Conservation (phyloP, 768 basidiomycete species). For the Trametes coccinea region DNA sequence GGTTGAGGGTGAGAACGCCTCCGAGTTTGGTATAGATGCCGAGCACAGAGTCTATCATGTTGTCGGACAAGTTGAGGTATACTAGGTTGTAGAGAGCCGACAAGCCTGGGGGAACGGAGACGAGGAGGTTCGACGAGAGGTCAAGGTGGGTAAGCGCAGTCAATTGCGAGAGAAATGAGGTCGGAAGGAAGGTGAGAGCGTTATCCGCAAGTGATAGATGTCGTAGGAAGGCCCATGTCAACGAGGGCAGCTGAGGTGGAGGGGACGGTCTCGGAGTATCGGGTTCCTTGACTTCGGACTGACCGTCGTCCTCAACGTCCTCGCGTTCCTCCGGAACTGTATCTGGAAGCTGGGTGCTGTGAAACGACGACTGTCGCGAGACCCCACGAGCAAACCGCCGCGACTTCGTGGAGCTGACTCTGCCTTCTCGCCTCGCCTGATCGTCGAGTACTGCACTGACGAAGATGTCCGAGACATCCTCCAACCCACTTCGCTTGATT, state of each 20-base stretch:
- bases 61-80: conserved; percentile 94
- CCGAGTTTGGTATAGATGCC: conserved; percentile 84
- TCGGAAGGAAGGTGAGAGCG: conserved; percentile 76
- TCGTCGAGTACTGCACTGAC: conserved; percentile 78
- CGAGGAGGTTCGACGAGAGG: conserved; percentile 87
- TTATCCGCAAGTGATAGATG: conserved; percentile 81
- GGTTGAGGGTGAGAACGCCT: conserved; percentile 73
- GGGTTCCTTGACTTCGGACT: conserved; percentile 17
- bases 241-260: conserved; percentile 47
- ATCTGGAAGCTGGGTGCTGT: conserved; percentile 52
- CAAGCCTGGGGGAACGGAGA: conserved; percentile 82
- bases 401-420: conserved; percentile 46
- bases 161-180: conserved; percentile 63
- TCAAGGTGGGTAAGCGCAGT: conserved; percentile 81
- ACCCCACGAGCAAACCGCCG: conserved; percentile 37
- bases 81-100: conserved; percentile 73
- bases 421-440: conserved; percentile 61
- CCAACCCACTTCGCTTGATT: conserved; percentile 76
- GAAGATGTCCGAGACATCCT: conserved; percentile 78
- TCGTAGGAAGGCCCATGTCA: conserved; percentile 76
- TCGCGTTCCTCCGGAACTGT: conserved; percentile 57
- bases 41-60: conserved; percentile 95
- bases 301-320: conserved; percentile 29
- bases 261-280: conserved; percentile 34
- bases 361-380: conserved; percentile 47